Conservation (phyloP, 2,329 filamentous ascomycete species). For the Epichloe festucae region DNA sequence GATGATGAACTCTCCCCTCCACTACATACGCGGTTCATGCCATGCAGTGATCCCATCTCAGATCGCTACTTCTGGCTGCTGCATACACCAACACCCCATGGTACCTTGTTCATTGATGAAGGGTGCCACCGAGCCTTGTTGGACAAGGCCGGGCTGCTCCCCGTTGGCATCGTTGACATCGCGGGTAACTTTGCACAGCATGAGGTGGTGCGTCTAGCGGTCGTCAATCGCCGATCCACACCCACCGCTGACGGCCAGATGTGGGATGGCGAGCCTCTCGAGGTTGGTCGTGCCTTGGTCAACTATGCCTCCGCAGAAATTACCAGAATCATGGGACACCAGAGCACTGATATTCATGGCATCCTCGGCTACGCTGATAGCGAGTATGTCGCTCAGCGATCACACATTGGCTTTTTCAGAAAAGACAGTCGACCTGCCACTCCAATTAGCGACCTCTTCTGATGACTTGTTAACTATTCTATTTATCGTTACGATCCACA, state of each 20-base stretch:
- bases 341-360: slow-evolving; percentile 67
- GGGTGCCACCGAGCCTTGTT: slow-evolving; percentile 71
- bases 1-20: slow-evolving; percentile 26
- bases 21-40: slow-evolving; percentile 85
- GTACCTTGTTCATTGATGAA: slow-evolving; percentile 84
- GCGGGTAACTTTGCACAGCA: slow-evolving; percentile 83
- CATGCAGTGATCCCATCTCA: slow-evolving; percentile 69
- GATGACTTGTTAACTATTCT: neutral
- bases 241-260: slow-evolving; percentile 30
- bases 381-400: slow-evolving; percentile 81
- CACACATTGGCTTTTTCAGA: slow-evolving; percentile 69
- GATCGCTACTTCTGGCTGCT: slow-evolving; percentile 97
- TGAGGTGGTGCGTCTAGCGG: slow-evolving; percentile 77
- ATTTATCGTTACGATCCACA: neutral
- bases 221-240: slow-evolving; percentile 48
- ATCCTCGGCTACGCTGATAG: slow-evolving; percentile 85
- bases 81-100: slow-evolving; percentile 80
- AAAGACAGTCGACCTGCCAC: slow-evolving; percentile 40
- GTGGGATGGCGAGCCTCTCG: slow-evolving; percentile 41
- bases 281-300: slow-evolving; percentile 80
- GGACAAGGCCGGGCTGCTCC: slow-evolving; percentile 76
- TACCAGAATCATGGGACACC: slow-evolving; percentile 65
- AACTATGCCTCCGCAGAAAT: slow-evolving; percentile 90
- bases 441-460: slow-evolving; percentile 21
- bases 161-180: slow-evolving; percentile 82